phyloP scores from a whole-genome alignment of 345 rosid species.

The Citrus sp. region DNA sequence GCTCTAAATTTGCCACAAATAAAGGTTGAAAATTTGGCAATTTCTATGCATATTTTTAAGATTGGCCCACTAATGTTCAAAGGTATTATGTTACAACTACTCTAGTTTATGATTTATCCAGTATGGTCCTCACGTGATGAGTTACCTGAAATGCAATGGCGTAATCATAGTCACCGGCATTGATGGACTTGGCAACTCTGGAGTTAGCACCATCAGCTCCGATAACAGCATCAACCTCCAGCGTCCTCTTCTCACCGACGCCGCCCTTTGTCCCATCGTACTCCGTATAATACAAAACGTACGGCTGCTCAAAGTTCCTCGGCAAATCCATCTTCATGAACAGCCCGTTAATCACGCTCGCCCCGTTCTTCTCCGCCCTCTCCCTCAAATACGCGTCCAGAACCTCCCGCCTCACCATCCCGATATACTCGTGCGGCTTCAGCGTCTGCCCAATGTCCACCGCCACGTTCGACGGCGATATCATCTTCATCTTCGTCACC shows the following conservation, averaged over 20 bases:
- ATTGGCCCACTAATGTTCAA: too few species aligned
- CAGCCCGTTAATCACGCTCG: slow-evolving; percentile 73
- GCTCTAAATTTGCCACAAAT: too few species aligned
- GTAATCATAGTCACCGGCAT: slow-evolving; percentile 89
- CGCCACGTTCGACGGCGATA: slow-evolving; percentile 90
- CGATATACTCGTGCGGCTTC: slow-evolving; percentile 94
- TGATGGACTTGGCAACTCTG: slow-evolving; percentile 84
- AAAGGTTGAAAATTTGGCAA: too few species aligned
- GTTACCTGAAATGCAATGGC: slow-evolving; percentile 95
- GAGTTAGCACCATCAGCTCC: slow-evolving; percentile 99
- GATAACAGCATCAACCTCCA: slow-evolving; percentile 91
- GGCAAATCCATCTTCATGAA: slow-evolving; percentile 89
- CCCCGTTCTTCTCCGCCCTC: slow-evolving; percentile 71
- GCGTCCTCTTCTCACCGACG: slow-evolving; percentile 61
- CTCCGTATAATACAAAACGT: slow-evolving; percentile 77
- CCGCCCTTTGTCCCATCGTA: slow-evolving; percentile 67
- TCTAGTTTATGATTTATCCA: background rate
- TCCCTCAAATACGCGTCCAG: slow-evolving; percentile 73
- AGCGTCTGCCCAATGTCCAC: slow-evolving; percentile 94
- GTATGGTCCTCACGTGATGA: background rate
- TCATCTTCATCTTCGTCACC: slow-evolving; percentile 96
- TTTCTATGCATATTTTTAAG: too few species aligned
- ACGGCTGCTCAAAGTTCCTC: slow-evolving; percentile 43
- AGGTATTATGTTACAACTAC: too few species aligned
- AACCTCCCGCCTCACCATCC: slow-evolving; percentile 93